Evolutionary conservation across 2,329 filamentous ascomycete genomes (phyloP).

Genomic region (Diaporthe eres): DNA sequence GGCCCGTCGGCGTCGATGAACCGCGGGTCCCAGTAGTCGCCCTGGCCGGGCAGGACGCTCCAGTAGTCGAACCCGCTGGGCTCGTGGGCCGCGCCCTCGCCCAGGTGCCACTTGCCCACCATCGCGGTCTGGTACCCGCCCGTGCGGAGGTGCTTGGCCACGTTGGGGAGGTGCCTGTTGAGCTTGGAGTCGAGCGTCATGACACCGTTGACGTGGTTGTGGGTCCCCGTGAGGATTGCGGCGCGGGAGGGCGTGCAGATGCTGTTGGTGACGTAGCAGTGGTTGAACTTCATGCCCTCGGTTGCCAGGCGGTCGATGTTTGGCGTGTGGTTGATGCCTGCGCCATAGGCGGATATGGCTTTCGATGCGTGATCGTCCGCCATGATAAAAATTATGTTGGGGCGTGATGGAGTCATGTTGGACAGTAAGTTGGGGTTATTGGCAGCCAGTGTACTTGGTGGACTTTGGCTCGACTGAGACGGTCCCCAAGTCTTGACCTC

Average conservation of each 20-base stretch:
- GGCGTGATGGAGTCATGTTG: constrained; percentile 38
- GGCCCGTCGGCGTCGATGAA: constrained; percentile 59
- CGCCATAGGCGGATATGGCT: constrained; percentile 63
- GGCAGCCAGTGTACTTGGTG: not conserved
- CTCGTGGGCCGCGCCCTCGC: constrained; percentile 60
- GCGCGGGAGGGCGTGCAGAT: constrained; percentile 68
- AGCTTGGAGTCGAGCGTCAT: constrained; percentile 64
- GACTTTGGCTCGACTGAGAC: not conserved
- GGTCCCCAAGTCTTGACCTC: not conserved
- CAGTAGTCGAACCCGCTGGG: constrained; percentile 67
- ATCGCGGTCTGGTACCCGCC: constrained; percentile 66
- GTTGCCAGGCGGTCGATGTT: constrained; percentile 64
- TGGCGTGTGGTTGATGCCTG: constrained; percentile 65
- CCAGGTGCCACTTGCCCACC: constrained; percentile 69
- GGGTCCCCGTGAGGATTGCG: constrained; percentile 63
- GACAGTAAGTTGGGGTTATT: not conserved
- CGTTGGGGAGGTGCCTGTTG: constrained; percentile 64
- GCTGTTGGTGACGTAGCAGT: constrained; percentile 68
- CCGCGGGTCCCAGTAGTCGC: constrained; percentile 65
- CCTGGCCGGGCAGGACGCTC: constrained; percentile 65
- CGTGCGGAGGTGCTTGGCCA: constrained; percentile 63
- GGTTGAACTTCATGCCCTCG: constrained; percentile 66
- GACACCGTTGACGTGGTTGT: constrained; percentile 68
- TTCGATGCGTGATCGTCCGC: constrained; percentile 68
- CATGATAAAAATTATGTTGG: constrained; percentile 67